Base-by-base conservation (phyloP, 768 basidiomycete genomes). In the Trametes cingulata region DNA sequence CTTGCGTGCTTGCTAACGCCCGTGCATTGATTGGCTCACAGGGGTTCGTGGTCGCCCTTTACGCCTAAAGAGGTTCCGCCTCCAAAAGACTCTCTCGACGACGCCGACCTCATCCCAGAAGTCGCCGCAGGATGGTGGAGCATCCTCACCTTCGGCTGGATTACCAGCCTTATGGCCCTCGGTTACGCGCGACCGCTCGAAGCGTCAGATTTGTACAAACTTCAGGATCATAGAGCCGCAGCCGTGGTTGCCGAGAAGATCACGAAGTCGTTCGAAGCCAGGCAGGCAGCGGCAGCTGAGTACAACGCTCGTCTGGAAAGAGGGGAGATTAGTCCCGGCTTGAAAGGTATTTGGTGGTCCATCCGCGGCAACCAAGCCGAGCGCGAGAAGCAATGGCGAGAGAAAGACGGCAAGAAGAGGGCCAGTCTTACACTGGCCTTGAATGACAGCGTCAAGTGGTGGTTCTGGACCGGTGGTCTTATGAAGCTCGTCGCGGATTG, bases 131-230 rank as follows among this genome's bases (percentile, higher is more conserved):
- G 79, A 39, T 80, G 83, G 70, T 80, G 85, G 61, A 81, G 76
- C 64, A 68, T 82, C 6, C 63, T 93, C 3, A 86, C 84, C 33
- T 95, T 93, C 64, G 72, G 73, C 43, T 95, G 93, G 93, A 79
- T 95, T 19, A 85, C 85, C 2, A 82, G 84, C 2, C 73, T 95
- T 22, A 79, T 95, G 62, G 71, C 76, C 10, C 76, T 93, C 12
- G 93, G 93, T 8, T 93, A 93, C 68, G 80, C 84, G 8, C 82
- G 93, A 8, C 90, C 93, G 0, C 79, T 96, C 2, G 88, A 93
- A 67, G 85, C 86, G 0, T 74, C 87, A 0, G 93, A 95, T 72
- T 77, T 95, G 3, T 95, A 87, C 79, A 89, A 85, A 72, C 83
- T 95, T 24, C 85, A 85, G 58, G 82, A 85, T 37, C 71, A 82